phyloP scores from a whole-genome alignment of 495 filamentous ascomycete genomes.

The Sabuloglossum arenarium region DNA sequence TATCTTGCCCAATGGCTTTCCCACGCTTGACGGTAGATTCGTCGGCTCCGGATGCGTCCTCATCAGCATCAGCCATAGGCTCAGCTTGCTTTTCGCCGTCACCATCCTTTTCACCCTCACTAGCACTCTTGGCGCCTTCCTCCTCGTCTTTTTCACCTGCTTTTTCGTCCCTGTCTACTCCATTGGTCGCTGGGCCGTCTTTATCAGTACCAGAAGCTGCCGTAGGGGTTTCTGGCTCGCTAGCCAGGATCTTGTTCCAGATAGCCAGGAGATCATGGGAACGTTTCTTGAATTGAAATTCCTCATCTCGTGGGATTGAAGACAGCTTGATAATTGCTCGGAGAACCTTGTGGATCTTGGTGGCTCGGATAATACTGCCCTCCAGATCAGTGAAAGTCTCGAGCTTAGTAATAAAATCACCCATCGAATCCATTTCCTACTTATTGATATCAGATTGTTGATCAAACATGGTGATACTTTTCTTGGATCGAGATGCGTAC shows the following conservation, averaged over 20 bases:
- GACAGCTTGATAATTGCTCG: constrained; percentile 72
- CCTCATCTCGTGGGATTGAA: constrained; percentile 63
- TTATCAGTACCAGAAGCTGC: constrained; percentile 24
- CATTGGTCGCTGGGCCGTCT: constrained; percentile 13
- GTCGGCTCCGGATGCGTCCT: constrained; percentile 3
- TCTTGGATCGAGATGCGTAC: constrained; percentile 12
- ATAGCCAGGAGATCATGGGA: constrained; percentile 49
- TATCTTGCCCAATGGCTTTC: constrained; percentile 11
- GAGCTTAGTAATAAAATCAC: constrained; percentile 55
- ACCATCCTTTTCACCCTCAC: constrained; percentile 11
- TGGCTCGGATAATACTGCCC: constrained; percentile 58
- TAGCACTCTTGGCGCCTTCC: constrained; percentile 16
- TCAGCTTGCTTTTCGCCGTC: constrained; percentile 22
- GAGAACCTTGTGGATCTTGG: constrained; percentile 89
- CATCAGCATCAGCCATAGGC: neutral
- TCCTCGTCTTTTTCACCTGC: constrained; percentile 16
- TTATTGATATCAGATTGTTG: neutral
- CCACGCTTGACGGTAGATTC: neutral
- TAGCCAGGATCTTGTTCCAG: constrained; percentile 64
- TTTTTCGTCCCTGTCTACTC: constrained; percentile 15
- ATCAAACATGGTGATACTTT: neutral
- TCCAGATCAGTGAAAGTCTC: constrained; percentile 64
- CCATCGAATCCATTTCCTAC: constrained; percentile 29
- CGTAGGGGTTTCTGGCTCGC: constrained; percentile 19
- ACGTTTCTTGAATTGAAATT: constrained; percentile 65